Evolutionary conservation across 345 rosid species (phyloP), one percentile per base, ranked within the genome.

Genomic region (Camelina sativa): DNA sequence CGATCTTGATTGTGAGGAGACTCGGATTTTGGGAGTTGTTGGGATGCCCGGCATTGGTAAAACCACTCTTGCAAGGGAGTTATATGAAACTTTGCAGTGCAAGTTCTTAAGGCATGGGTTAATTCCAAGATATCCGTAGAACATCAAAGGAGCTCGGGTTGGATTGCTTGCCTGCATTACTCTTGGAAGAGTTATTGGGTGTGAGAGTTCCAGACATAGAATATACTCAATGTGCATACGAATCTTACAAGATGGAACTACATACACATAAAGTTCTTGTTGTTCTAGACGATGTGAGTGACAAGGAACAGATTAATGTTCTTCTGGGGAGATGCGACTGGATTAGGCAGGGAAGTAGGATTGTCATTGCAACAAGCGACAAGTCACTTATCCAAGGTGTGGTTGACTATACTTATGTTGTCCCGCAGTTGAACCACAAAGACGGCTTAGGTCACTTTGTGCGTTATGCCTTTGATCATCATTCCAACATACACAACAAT

Each of bases 401-500:
- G 3, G 61, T 22, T 25, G 7, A 35, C 2, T 2, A 54, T 52
- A 15, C 20, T 37, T 12, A 60, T 11, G n/a, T 17, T 3, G 63
- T 73, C 20, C 19, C 64, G 16, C 35, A 11, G 22, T 71, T 79
- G 16, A 17, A 35, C 22, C 10, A 68, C 16, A n/a, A 2, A 32
- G 77, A 81, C 5, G 63, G 80, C 2, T 19, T 78, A 11, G 16
- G 41, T 15, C 74, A 70, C 19, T 71, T 81, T 62, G 1, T 11
- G 44, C 40, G 4, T 0, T n/a, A 68, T 48, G 72, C 78, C 20
- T 75, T 74, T 9, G 19, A 46, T 19, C 56, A 56, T 19, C 25
- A 19, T 35, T 20, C 5, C 15, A 9, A 37, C 43, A 43, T 20
- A 20, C 22, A 54, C 3, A 11, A 10, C 61, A 22, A 32, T 6